phyloP scores from a whole-genome alignment of 2,329 filamentous ascomycete genomes.

The Rasamsonia emersonii region DNA sequence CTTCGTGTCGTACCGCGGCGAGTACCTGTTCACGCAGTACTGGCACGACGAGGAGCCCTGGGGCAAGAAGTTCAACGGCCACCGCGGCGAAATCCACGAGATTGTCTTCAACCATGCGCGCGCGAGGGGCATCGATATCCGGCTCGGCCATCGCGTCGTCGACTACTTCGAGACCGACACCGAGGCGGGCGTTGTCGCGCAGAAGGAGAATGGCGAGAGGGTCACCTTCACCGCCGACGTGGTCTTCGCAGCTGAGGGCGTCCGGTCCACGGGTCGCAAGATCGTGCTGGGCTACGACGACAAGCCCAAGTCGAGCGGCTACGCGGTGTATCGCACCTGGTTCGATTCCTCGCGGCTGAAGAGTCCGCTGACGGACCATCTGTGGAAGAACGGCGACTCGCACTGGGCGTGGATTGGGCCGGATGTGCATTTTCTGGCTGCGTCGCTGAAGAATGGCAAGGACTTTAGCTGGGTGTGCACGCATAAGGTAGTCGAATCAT shows the following conservation, averaged over 20 bases:
- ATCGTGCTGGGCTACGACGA: slow-evolving; percentile 30
- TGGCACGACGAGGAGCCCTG: slow-evolving; percentile 23
- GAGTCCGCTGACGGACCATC: slow-evolving; percentile 26
- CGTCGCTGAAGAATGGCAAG: slow-evolving; percentile 42
- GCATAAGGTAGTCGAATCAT: slow-evolving; percentile 31
- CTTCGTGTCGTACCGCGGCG: slow-evolving; percentile 21
- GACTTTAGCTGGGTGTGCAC: slow-evolving; percentile 49
- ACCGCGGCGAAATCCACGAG: slow-evolving; percentile 26
- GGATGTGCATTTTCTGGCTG: slow-evolving; percentile 35
- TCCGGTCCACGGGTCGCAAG: slow-evolving; percentile 45
- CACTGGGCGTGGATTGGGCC: slow-evolving; percentile 46
- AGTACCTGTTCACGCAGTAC: slow-evolving; percentile 20
- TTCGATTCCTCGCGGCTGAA: slow-evolving; percentile 7
- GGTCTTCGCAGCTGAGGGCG: slow-evolving; percentile 47
- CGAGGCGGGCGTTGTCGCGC: slow-evolving; percentile 17
- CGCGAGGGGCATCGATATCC: slow-evolving; percentile 21
- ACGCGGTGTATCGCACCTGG: slow-evolving; percentile 16
- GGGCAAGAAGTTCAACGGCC: slow-evolving; percentile 24
- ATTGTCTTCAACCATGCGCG: slow-evolving; percentile 21
- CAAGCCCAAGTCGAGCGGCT: slow-evolving; percentile 18
- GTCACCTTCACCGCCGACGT: slow-evolving; percentile 40
- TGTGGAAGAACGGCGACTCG: slow-evolving; percentile 43
- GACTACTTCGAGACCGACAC: slow-evolving; percentile 21
- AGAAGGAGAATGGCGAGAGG: slow-evolving; percentile 13
- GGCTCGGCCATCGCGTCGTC: slow-evolving; percentile 19